Evolutionary conservation across 805 yeast species (phyloP).

Genomic region (Myxozyma sirexii): DNA sequence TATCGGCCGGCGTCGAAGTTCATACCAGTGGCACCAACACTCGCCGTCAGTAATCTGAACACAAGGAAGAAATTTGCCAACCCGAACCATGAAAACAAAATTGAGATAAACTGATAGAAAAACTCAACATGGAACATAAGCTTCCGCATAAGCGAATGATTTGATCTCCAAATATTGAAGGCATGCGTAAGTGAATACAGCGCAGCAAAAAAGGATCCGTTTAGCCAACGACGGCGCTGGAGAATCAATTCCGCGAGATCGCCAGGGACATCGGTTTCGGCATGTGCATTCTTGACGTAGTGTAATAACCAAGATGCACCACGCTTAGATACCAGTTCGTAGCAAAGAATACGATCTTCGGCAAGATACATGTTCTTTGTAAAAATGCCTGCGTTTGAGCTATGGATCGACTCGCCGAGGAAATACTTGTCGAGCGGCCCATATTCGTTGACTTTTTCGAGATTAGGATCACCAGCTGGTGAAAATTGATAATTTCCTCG

Average conservation of each 20-base stretch:
- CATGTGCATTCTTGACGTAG: conserved; percentile 85
- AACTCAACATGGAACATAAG: conserved; percentile 83
- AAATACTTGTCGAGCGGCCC: conserved; percentile 88
- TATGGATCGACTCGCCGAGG: conserved; percentile 83
- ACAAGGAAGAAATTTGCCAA: conserved; percentile 89
- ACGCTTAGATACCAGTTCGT: conserved; percentile 87
- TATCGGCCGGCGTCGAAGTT: conserved; percentile 56
- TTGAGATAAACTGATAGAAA: conserved; percentile 76
- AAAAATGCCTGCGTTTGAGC: conserved; percentile 74
- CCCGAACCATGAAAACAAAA: conserved; percentile 89
- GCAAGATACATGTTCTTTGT: conserved; percentile 96
- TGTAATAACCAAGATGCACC: conserved; percentile 73
- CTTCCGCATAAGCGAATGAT: conserved; percentile 80
- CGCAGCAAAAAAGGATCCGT: conserved; percentile 98
- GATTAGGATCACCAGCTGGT: neutral
- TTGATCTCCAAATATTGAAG: conserved; percentile 84
- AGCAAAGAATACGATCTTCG: conserved; percentile 93
- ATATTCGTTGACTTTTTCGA: conserved; percentile 57
- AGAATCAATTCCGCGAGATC: conserved; percentile 68
- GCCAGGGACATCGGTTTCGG: conserved; percentile 95
- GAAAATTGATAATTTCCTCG: neutral
- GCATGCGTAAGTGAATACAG: conserved; percentile 84
- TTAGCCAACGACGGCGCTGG: conserved; percentile 97
- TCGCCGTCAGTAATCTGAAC: conserved; percentile 89
- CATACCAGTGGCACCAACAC: conserved; percentile 53